phyloP scores from a whole-genome alignment of 1,139 yeast species.

The Pichia sp. region DNA sequence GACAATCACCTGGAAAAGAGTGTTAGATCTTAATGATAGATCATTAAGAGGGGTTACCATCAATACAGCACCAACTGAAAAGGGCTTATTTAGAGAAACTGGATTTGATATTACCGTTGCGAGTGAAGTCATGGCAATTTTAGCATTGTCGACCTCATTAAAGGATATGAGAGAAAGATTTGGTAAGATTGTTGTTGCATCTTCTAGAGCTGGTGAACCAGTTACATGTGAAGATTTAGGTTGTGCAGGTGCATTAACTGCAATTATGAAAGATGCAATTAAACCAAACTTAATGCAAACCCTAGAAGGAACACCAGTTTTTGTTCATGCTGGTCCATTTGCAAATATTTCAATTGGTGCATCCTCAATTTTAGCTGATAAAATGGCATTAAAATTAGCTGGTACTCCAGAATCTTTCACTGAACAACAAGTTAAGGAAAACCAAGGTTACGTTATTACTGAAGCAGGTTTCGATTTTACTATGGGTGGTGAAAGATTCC shows the following conservation, averaged over 20 bases:
- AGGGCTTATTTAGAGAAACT: constrained; percentile 80
- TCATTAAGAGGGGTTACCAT: constrained; percentile 85
- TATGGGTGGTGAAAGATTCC: constrained; percentile 98
- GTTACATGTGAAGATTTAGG: constrained; percentile 95
- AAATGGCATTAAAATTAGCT: constrained; percentile 79
- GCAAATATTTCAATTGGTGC: constrained; percentile 98
- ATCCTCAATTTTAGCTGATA: constrained; percentile 89
- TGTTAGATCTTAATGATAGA: constrained; percentile 93
- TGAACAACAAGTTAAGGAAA: constrained; percentile 41
- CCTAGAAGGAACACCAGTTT: constrained; percentile 95
- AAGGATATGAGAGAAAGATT: constrained; percentile 85
- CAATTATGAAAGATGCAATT: constrained; percentile 91
- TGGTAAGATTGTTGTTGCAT: constrained; percentile 87
- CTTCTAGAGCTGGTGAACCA: constrained; percentile 77
- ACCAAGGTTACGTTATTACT: constrained; percentile 88
- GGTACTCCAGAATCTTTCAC: constrained; percentile 40
- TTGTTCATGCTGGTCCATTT: constrained; percentile 98
- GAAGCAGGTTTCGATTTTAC: constrained; percentile 99
- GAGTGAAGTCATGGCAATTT: constrained; percentile 94
- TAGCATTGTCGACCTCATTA: constrained; percentile 81
- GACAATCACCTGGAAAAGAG: constrained; percentile 94
- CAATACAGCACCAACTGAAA: constrained; percentile 92
- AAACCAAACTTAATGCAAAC: constrained; percentile 98
- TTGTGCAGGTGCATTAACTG: constrained; percentile 95
- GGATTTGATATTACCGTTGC: constrained; percentile 98